These are phyloP conservation scores for Cornus kousa DNA, from an alignment of 148 eudicot genomes.

Conservation along the genomic window DNA sequence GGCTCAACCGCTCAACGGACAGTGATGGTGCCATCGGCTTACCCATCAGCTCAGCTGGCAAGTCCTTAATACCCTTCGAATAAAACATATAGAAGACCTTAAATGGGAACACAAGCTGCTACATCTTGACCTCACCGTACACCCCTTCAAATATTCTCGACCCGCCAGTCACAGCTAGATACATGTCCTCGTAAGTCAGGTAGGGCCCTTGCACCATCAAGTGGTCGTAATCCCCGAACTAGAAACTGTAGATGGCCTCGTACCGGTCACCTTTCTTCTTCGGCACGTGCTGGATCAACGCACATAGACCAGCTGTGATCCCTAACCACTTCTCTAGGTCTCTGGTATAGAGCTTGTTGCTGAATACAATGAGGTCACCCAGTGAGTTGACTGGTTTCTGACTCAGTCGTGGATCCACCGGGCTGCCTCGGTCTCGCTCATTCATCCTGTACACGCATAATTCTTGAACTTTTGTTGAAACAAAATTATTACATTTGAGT, in stretches of 20 bases:
- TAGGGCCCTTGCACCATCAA: conserved; percentile 59
- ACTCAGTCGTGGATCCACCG: conserved; percentile 34
- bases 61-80: background rate
- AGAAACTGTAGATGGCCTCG: conserved; percentile 57
- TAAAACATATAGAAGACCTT: conserved; percentile 40
- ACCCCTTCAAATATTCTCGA: conserved; percentile 44
- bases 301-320: background rate
- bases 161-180: conserved; percentile 46
- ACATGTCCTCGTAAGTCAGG: conserved; percentile 49
- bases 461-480: conserved; percentile 46
- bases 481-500: background rate
- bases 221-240: conserved; percentile 59
- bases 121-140: conserved; percentile 39
- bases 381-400: conserved; percentile 32
- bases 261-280: conserved; percentile 27
- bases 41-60: background rate
- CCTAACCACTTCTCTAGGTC: background rate
- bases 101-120: conserved; percentile 43
- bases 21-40: conserved; percentile 12
- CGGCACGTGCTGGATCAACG: background rate
- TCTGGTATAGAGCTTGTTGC: background rate
- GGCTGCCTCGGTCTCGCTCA: conserved; percentile 51
- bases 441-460: conserved; percentile 45
- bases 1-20: conserved; percentile 36
- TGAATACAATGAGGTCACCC: background rate